Conservation (phyloP, 2,329 filamentous ascomycete species). For the Phaeosphaeria sp. region DNA sequence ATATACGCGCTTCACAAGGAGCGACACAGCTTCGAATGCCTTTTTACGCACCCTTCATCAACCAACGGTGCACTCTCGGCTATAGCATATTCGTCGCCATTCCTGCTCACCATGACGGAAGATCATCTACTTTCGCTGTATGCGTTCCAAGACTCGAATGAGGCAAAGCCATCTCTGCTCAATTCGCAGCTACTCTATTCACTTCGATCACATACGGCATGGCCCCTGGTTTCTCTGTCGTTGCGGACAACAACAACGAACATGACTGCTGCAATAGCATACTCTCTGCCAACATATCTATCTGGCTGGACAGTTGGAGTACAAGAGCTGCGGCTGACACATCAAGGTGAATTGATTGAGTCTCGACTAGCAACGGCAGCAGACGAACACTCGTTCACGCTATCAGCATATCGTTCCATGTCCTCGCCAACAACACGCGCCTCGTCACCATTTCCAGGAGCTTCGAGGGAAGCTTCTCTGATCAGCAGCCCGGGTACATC, state of each 20-base stretch:
- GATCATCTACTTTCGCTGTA: constrained; percentile 80
- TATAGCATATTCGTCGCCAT: constrained; percentile 76
- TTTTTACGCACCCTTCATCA: constrained; percentile 68
- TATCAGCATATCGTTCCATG: constrained; percentile 37
- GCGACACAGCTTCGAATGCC: constrained; percentile 53
- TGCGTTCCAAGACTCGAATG: constrained; percentile 55
- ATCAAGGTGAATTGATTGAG: constrained; percentile 55
- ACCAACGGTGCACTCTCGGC: constrained; percentile 71
- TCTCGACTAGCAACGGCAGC: constrained; percentile 61
- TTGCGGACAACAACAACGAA: constrained; percentile 71
- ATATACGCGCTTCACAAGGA: constrained; percentile 68
- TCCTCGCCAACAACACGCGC: constrained; percentile 36
- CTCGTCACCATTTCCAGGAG: constrained; percentile 34
- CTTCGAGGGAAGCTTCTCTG: constrained; percentile 24
- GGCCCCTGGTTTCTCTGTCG: constrained; percentile 81
- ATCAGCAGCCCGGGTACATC: constrained; percentile 33
- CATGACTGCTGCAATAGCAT: constrained; percentile 84
- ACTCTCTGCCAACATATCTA: constrained; percentile 77
- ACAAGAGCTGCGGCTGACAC: constrained; percentile 81
- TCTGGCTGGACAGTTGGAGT: constrained; percentile 89
- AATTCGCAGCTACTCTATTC: constrained; percentile 73
- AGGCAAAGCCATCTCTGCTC: constrained; percentile 26
- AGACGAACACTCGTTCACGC: constrained; percentile 54
- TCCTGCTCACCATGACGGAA: constrained; percentile 78
- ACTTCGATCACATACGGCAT: constrained; percentile 79